Conservation (phyloP, 2,329 filamentous ascomycete species). For the Clathrospora elynae region DNA sequence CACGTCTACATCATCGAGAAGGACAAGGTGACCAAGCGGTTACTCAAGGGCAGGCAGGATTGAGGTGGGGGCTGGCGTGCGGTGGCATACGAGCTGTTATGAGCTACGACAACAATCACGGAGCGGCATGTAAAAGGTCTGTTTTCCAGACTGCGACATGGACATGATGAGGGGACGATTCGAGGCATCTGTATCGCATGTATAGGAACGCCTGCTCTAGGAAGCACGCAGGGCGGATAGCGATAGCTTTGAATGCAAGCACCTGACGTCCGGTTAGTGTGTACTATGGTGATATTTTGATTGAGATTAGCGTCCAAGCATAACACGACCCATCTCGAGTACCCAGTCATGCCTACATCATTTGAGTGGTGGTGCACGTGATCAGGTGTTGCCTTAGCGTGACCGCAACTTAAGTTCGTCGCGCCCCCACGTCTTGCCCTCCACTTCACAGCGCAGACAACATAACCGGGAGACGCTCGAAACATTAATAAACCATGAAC, state of each 20-base stretch:
- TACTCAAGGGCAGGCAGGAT: conserved; percentile 97
- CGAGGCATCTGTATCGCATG: conserved; percentile 23
- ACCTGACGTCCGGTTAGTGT: too few species aligned
- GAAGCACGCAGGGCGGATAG: too few species aligned
- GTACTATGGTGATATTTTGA: too few species aligned
- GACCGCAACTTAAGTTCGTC: conserved; percentile 9
- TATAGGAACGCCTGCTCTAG: too few species aligned
- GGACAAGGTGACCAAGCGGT: conserved; percentile 98
- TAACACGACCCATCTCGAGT: too few species aligned
- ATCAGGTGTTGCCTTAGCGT: conserved; percentile 25
- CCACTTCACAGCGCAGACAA: not conserved
- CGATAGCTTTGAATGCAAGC: too few species aligned
- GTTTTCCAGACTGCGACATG: conserved; percentile 14
- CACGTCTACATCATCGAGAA: conserved; percentile 99
- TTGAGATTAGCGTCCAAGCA: too few species aligned
- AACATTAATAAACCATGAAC: conserved; percentile 8
- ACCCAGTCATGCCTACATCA: too few species aligned
- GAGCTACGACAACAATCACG: conserved; percentile 18
- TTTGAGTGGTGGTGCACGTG: conserved; percentile 14
- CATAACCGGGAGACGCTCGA: not conserved
- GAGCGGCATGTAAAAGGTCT: conserved; percentile 1
- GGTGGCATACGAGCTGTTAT: conserved; percentile 17
- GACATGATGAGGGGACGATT: conserved; percentile 12
- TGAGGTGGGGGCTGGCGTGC: conserved; percentile 39
- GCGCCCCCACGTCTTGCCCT: conserved; percentile 2